Evolutionary conservation across 192 early-diverging fungal species (phyloP), one percentile per base, ranked within the genome.

Genomic region (Coemansia sp.): DNA sequence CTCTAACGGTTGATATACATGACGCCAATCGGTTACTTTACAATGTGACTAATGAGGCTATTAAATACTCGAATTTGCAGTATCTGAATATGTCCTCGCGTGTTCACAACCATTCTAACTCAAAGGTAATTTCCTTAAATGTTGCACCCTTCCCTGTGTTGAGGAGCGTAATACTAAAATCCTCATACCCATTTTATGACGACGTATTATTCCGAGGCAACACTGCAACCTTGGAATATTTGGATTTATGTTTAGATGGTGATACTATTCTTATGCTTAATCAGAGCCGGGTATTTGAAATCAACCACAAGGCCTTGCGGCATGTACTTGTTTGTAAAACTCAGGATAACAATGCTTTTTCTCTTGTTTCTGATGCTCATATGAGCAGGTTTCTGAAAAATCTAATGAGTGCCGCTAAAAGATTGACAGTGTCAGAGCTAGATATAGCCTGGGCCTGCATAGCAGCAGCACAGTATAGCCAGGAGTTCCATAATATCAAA

Each of bases 151-250:
- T 66, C 55, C 64, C 64, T 2, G 25, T 15, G 5, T 50, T 66
- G 3, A 34, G 32, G 3, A 34, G 3, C 6, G 1, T 27, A 3
- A 27, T n/a, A 5, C 64, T 65, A 8, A 34, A 29, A 5, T 9
- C 31, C 0, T 12, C 42, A 10, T 65, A 65, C n/a, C 64, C 64
- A 27, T 65, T 65, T 14, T 5, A 25, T 36, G 27, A 51, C 29
- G 64, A 65, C 32, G 48, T 51, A 17, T 32, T 65, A 29, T 51
- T 65, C n/a, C 46, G 31, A 9, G 64, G 64, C n/a, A 65, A 65
- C 25, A 51, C 31, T 19, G 29, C 15, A 5, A 51, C 64, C 2
- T 19, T 65, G 8, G 64, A 65, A 4, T 50, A 51, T 45, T 8
- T 65, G 51, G 9, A 29, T 10, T 9, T 53, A 14, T 29, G 27